phyloP scores from a whole-genome alignment of 768 basidiomycete genomes.

The Russula dissimulans region DNA sequence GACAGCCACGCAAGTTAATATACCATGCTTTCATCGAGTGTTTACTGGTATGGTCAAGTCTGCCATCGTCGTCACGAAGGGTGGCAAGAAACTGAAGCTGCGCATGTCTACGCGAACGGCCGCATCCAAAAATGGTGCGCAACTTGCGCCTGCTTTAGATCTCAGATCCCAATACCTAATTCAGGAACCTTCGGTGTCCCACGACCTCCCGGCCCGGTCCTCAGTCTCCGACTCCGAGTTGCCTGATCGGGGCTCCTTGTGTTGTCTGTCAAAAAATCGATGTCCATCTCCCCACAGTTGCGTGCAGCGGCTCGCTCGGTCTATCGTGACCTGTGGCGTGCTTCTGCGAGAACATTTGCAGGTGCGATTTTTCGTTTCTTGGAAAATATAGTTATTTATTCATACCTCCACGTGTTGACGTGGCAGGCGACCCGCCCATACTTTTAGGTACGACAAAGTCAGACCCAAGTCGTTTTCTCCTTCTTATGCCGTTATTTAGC shows the following conservation, averaged over 20 bases:
- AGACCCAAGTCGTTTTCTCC: not conserved
- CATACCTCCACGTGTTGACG: not conserved
- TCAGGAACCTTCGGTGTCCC: not conserved
- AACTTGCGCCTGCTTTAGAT: constrained; percentile 27
- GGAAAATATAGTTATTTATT: not conserved
- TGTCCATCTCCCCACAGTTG: constrained; percentile 48
- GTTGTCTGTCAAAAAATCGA: not conserved
- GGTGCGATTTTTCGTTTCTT: constrained; percentile 27
- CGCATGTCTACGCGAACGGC: constrained; percentile 23
- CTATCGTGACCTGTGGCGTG: constrained; percentile 63
- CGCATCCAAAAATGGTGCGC: constrained; percentile 31
- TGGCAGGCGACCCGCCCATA: constrained; percentile 47
- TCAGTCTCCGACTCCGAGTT: too few relatives aligned
- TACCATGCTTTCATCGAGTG: not conserved
- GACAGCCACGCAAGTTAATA: not conserved
- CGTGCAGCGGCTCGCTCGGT: constrained; percentile 61
- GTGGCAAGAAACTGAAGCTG: constrained; percentile 6
- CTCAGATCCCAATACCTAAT: constrained; percentile 24
- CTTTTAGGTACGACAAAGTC: constrained; percentile 36
- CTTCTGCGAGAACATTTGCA: constrained; percentile 55
- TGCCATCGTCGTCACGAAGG: not conserved
- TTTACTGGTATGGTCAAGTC: not conserved
- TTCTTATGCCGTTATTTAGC: constrained; percentile 33
- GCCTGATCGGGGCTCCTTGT: too few relatives aligned
- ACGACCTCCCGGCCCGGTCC: not conserved